Evolutionary conservation across 2,329 filamentous ascomycete genomes (phyloP).

Genomic region (Diaporthe aspalathi): DNA sequence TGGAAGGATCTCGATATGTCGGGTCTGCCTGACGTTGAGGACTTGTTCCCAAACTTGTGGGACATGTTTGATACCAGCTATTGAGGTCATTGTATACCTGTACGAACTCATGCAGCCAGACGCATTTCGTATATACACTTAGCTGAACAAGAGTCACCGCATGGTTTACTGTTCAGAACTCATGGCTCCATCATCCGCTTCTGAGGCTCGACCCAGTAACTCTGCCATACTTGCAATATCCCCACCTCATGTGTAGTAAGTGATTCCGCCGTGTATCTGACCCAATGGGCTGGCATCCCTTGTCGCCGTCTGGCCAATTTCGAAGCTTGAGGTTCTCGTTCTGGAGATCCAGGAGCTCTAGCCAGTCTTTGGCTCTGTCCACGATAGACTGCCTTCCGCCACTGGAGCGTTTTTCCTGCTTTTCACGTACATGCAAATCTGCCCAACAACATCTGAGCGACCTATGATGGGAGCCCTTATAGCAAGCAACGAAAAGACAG

Average conservation of each 20-base stretch:
- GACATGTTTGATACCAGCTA: constrained; percentile 33
- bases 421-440: no score
- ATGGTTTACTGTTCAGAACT: neutral
- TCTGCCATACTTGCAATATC: neutral
- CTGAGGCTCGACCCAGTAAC: neutral
- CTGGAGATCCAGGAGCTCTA: neutral
- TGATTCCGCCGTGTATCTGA: neutral
- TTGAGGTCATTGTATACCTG: neutral
- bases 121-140: neutral
- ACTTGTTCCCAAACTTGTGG: constrained; percentile 33
- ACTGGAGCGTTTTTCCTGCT: no score
- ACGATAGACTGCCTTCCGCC: no score
- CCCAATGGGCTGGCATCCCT: neutral
- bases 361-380: neutral
- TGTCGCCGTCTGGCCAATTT: neutral
- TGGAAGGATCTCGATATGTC: constrained; percentile 20
- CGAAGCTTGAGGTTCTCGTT: neutral
- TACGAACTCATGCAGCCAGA: neutral
- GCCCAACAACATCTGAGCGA: neutral
- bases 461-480: neutral
- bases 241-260: neutral
- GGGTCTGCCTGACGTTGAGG: constrained; percentile 17
- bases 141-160: no score
- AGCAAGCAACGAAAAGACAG: neutral
- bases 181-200: neutral